Conservation (phyloP, 2,329 filamentous ascomycete species). For the Dactylellina parvicollis region DNA sequence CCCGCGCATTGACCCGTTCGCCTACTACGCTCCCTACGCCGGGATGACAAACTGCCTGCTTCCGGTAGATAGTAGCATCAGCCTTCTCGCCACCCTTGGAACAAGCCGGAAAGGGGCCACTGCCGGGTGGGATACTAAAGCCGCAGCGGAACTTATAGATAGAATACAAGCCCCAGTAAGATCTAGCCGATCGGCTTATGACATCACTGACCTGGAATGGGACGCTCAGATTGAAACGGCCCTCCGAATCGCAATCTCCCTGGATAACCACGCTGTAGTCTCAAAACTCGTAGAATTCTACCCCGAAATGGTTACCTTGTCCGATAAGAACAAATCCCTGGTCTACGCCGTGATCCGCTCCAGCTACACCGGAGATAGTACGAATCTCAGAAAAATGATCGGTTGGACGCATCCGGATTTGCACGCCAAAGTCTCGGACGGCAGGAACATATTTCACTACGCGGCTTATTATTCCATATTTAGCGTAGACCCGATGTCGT, state of each 20-base stretch:
- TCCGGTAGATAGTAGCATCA: slow-evolving; percentile 1
- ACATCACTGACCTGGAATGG: not conserved
- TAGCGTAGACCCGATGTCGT: slow-evolving; percentile 2
- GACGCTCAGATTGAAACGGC: not conserved
- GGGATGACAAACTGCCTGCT: not conserved
- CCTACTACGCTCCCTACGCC: slow-evolving; percentile 16
- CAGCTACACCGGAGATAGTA: not conserved
- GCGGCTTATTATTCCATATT: slow-evolving; percentile 24
- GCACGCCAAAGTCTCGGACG: not conserved
- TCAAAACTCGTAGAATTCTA: not conserved
- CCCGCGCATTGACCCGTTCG: slow-evolving; percentile 5
- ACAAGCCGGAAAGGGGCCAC: not conserved
- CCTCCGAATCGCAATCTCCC: slow-evolving; percentile 10
- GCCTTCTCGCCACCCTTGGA: not conserved
- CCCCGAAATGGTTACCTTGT: not conserved
- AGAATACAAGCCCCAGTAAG: not conserved
- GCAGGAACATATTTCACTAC: slow-evolving; percentile 23
- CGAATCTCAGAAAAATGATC: not conserved
- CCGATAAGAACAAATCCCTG: not conserved
- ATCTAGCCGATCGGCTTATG: too few relatives aligned
- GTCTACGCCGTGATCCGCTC: slow-evolving; percentile 2
- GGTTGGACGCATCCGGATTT: slow-evolving; percentile 4
- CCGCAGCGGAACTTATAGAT: not conserved
- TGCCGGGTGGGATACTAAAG: not conserved
- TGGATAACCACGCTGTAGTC: not conserved